Percentiles rank a stretch among this genome's conserved stretches.
Conservation (phyloP, 805 yeast species). For the Pichia californica region DNA sequence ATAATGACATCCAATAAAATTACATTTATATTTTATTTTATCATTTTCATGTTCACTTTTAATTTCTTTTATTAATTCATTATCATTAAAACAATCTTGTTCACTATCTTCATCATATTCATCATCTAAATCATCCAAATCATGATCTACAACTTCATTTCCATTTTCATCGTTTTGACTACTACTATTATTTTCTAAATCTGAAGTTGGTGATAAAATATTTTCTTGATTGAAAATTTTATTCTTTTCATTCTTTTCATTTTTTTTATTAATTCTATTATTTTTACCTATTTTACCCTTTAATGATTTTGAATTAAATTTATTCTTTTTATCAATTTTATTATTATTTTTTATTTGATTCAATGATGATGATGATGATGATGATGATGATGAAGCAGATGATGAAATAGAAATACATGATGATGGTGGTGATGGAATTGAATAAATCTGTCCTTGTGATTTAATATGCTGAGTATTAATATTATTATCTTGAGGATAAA, state of each 20-base stretch:
- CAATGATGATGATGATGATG: not conserved
- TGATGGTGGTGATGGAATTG: not conserved
- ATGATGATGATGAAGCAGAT: not conserved
- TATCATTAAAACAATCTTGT: not conserved
- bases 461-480: no score
- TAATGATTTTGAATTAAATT: no score
- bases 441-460: no score
- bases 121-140: not conserved
- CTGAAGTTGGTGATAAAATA: not conserved
- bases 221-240: no score
- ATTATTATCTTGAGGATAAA: constrained; percentile 3
- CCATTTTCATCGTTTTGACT: no score
- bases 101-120: not conserved
- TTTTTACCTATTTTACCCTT: no score
- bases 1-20: constrained; percentile 22
- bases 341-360: not conserved
- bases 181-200: no score
- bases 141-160: not conserved
- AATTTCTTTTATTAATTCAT: not conserved
- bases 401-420: not conserved
- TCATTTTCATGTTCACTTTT: not conserved
- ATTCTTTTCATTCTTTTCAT: no score
- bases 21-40: constrained; percentile 15
- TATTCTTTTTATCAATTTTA: not conserved
- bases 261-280: no score